Evolutionary conservation across 805 yeast species (phyloP), one percentile per base, ranked within the genome.

Genomic region (Tetrapisispora fleetii): DNA sequence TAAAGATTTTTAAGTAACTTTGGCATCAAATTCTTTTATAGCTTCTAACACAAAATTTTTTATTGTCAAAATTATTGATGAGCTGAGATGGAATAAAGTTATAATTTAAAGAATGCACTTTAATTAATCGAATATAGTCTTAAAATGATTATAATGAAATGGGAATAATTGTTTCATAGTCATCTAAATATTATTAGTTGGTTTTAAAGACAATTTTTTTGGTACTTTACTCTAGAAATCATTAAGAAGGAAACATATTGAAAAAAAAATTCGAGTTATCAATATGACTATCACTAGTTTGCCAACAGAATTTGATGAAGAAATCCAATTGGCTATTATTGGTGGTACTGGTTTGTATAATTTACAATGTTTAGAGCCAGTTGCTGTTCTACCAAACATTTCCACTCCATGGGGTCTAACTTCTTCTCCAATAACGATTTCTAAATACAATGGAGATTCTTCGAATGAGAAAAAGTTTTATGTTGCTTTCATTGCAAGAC

Each of bases 341-440:
- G 99, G 99, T 38, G 99, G 99, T 38, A 93, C 99, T 4, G 99
- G 99, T n/a, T 76, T 93, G 30, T 93, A 93, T 72, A 85, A 86
- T 50, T 73, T 93, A 49, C 86, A 83, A 38, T 80, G 86, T 49
- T 73, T 93, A 48, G 77, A 81, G 43, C 95, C 95, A 3, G 95
- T 91, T 42, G 96, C 96, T 16, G 73, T 83, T 56, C 69, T 93
- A 39, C 68, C 67, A 13, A 79, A 87, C 16, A 69, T 89, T 50
- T 77, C 84, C 18, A 93, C 99, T 3, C 99, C 99, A 21, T 93
- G 98, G 98, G 99, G 99, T 11, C 77, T 76, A 56, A 96, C 99
- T 21, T 89, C 97, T 4, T 83, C 95, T 14, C 90, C 96, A 37
- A 85, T 93, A 62, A 90, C 96, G 44, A 81, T 93, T 52, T 83